Evolutionary conservation across 176 grass and related monocot species (phyloP), one percentile per base, ranked within the genome.

Genomic region (Eleusine indica): DNA sequence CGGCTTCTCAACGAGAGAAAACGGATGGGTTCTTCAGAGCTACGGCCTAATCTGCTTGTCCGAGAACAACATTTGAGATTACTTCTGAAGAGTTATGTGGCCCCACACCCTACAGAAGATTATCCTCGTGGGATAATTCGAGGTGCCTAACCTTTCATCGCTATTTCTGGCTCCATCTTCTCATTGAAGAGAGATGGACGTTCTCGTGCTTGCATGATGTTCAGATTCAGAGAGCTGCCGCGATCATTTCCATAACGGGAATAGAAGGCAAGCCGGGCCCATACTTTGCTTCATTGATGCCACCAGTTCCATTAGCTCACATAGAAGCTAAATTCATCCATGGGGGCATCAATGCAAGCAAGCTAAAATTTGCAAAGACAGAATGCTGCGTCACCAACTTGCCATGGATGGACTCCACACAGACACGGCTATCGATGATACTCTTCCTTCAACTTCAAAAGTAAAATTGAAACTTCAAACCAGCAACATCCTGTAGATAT

Each of bases 81-180:
- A 40, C 52, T 76, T n/a, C 52, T 14, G 51, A 19, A 15, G 73
- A 58, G 49, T 9, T 19, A 19, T 9, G 35, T 75, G 13, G 18
- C 28, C 18, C 48, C 66, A 40, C 66, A 19, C 13, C 51, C 41
- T 51, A 3, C 14, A 46, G 16, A 41, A 58, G 74, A 86, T 86
- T 68, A 73, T 82, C 88, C 84, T 86, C 68, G 79, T 83, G 79
- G 79, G 79, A 83, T 83, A 86, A 82, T 68, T 67, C 30, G n/a
- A 83, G 16, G 74, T 79, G 79, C 84, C 88, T 42, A 90, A 86
- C 88, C 73, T 22, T 67, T 51, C 61, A 66, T 71, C 73, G 6
- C 60, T 68, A 61, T 74, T 72, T 78, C 3, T 1, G 18, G 78
- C 25, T 69, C 61, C 47, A 73, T 53, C 65, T 43, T 76, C 41